Percentiles rank a stretch among this genome's conserved stretches.
Conservation (phyloP, 805 yeast genomes). For the Nakazawaea wickerhamii region DNA sequence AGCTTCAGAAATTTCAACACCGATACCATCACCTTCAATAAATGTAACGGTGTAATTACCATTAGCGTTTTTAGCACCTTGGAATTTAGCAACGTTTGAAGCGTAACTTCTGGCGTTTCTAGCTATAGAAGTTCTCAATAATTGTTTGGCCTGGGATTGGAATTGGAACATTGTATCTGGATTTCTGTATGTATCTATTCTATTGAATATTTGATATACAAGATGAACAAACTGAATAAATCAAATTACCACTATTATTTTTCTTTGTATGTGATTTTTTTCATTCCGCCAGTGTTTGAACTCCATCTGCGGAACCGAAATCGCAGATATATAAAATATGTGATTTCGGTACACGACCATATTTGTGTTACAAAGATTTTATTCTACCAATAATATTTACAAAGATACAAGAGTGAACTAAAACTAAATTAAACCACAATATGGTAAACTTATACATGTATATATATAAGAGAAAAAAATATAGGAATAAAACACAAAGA, state of each 20-base stretch:
- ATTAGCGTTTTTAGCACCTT: slow-evolving; percentile 58
- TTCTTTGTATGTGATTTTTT: too few species aligned
- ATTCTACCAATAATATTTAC: too few species aligned
- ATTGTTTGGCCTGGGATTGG: slow-evolving; percentile 7
- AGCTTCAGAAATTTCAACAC: slow-evolving; percentile 90
- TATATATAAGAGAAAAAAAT: background rate
- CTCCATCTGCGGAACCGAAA: slow-evolving; percentile 10
- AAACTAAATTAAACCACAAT: too few species aligned
- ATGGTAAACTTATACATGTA: too few species aligned
- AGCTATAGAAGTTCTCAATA: slow-evolving; percentile 12
- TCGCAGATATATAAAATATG: slow-evolving; percentile 2
- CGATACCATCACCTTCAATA: slow-evolving; percentile 99
- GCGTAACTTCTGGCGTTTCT: slow-evolving; percentile 28
- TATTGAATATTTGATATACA: background rate
- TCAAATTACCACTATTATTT: too few species aligned
- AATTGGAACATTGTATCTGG: slow-evolving; percentile 9
- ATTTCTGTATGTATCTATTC: background rate
- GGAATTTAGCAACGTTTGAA: slow-evolving; percentile 57
- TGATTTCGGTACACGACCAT: background rate
- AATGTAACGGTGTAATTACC: slow-evolving; percentile 92
- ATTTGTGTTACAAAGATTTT: background rate
- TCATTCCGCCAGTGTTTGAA: background rate
- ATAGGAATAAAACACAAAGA: slow-evolving; percentile 3
- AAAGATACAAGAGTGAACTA: too few species aligned
- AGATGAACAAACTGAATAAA: background rate